These are phyloP conservation scores for Crepidotus variabilis DNA, from an alignment of 768 basidiomycete genomes.

Conservation along the genomic window DNA sequence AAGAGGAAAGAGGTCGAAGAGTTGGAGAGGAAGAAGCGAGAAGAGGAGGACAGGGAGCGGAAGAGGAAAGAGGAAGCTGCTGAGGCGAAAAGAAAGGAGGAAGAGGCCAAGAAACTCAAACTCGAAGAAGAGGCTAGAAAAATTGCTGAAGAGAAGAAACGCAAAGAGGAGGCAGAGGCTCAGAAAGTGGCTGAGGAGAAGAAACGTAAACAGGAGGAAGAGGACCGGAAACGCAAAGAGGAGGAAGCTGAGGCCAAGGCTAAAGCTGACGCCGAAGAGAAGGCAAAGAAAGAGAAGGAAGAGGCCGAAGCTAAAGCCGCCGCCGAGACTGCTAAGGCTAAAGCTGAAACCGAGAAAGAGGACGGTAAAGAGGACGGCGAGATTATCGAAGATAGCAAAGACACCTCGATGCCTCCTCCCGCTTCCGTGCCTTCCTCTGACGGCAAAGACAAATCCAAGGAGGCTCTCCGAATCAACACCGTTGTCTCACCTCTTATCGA, in stretches of 20 bases:
- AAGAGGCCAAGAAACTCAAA: slow-evolving; percentile 29
- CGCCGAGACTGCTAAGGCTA: slow-evolving; percentile 14
- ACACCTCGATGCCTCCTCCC: slow-evolving; percentile 18
- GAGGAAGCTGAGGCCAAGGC: slow-evolving; percentile 26
- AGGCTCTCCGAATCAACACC: slow-evolving; percentile 65
- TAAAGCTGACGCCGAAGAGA: slow-evolving; percentile 32
- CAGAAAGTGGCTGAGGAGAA: slow-evolving; percentile 22
- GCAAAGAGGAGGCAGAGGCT: slow-evolving; percentile 24
- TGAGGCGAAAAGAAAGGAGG: slow-evolving; percentile 28
- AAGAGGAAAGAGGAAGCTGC: slow-evolving; percentile 42
- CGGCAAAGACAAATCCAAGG: slow-evolving; percentile 45
- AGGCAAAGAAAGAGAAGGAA: slow-evolving; percentile 31
- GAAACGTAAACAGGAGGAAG: slow-evolving; percentile 45
- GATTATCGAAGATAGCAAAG: slow-evolving; percentile 16
- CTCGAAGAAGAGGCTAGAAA: slow-evolving; percentile 37
- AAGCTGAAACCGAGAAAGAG: slow-evolving; percentile 13
- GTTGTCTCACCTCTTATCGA: slow-evolving; percentile 32
- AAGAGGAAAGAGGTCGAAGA: slow-evolving; percentile 30
- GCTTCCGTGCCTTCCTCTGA: slow-evolving; percentile 34
- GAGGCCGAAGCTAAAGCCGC: slow-evolving; percentile 34
- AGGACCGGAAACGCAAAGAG: slow-evolving; percentile 27
- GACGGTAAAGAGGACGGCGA: slow-evolving; percentile 23
- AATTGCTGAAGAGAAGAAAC: slow-evolving; percentile 25
- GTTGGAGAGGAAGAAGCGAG: slow-evolving; percentile 33
- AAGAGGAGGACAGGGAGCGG: slow-evolving; percentile 27